phyloP scores from a whole-genome alignment of 768 basidiomycete species.

The Thelephora ganbajun region DNA sequence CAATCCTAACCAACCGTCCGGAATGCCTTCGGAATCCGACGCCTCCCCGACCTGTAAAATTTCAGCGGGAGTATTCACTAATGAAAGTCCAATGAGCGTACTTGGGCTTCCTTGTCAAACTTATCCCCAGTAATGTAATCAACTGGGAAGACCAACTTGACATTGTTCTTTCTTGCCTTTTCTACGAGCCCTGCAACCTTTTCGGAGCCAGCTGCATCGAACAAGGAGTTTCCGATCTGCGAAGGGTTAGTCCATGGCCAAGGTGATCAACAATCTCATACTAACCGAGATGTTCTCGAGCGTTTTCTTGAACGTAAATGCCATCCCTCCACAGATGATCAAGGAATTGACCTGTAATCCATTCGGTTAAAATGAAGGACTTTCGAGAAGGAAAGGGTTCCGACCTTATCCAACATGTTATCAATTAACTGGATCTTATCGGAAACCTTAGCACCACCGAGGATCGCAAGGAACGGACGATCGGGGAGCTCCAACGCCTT shows the following conservation, averaged over 20 bases:
- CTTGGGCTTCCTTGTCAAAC: constrained; percentile 84
- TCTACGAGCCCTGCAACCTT: constrained; percentile 76
- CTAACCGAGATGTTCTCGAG: constrained; percentile 63
- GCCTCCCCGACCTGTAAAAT: constrained; percentile 48
- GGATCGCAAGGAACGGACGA: constrained; percentile 92
- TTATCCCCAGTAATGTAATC: constrained; percentile 94
- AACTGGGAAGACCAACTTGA: constrained; percentile 91
- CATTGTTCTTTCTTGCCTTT: constrained; percentile 84
- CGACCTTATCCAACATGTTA: constrained; percentile 94
- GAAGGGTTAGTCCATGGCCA: constrained; percentile 2
- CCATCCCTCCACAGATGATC: constrained; percentile 97
- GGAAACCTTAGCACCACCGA: constrained; percentile 96
- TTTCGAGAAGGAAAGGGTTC: constrained; percentile 3
- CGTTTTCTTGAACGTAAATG: constrained; percentile 97
- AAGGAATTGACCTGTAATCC: constrained; percentile 69
- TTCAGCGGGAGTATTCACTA: constrained; percentile 1
- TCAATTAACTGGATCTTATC: constrained; percentile 99
- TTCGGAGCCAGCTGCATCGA: constrained; percentile 76
- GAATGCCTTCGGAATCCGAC: constrained; percentile 78
- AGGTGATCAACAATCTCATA: background rate
- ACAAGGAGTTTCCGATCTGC: constrained; percentile 91
- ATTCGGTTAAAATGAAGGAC: constrained; percentile 1
- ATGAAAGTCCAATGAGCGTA: constrained; percentile 18
- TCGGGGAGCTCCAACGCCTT: constrained; percentile 94
- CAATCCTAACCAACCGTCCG: constrained; percentile 89